These are phyloP conservation scores for Mercurialis annua DNA, from an alignment of 345 rosid species.

Conservation along the genomic window DNA sequence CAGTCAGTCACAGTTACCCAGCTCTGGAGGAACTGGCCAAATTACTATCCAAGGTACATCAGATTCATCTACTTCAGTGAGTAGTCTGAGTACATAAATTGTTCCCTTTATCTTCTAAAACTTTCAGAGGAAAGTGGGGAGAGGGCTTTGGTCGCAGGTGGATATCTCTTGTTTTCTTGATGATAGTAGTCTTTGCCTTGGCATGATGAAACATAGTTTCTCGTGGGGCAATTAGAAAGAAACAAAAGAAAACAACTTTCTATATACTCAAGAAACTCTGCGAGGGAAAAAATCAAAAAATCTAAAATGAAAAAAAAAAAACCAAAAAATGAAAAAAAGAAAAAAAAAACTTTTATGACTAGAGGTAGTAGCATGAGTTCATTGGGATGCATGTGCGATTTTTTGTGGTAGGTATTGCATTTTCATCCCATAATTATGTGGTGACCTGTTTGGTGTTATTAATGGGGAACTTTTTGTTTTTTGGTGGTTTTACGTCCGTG, in stretches of 20 bases:
- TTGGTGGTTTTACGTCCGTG: conserved; percentile 20
- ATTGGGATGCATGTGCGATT: conserved; percentile 16
- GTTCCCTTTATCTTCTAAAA: conserved; percentile 1
- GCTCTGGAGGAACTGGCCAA: conserved; percentile 12
- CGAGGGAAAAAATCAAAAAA: neutral
- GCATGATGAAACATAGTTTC: conserved; percentile 10
- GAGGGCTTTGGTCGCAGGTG: conserved; percentile 9
- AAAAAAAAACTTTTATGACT: conserved; percentile 3
- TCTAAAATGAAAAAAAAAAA: neutral
- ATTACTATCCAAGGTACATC: conserved; percentile 8
- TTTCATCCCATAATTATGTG: conserved; percentile 10
- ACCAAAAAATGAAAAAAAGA: neutral
- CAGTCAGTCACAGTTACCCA: conserved; percentile 13
- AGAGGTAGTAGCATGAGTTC: conserved; percentile 22
- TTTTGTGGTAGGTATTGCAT: neutral
- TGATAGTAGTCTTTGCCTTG: conserved; percentile 13
- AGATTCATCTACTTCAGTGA: conserved; percentile 4
- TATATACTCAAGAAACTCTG: neutral
- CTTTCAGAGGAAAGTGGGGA: conserved; percentile 13
- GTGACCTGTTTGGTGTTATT: conserved; percentile 10
- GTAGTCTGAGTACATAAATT: conserved; percentile 14
- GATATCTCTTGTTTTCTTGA: conserved; percentile 10
- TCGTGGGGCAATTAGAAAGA: neutral
- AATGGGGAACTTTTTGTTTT: conserved; percentile 26
- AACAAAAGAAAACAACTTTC: neutral